These are phyloP conservation scores for Yamadazyma laniorum DNA, from an alignment of 805 yeast genomes.

Conservation along the genomic window DNA sequence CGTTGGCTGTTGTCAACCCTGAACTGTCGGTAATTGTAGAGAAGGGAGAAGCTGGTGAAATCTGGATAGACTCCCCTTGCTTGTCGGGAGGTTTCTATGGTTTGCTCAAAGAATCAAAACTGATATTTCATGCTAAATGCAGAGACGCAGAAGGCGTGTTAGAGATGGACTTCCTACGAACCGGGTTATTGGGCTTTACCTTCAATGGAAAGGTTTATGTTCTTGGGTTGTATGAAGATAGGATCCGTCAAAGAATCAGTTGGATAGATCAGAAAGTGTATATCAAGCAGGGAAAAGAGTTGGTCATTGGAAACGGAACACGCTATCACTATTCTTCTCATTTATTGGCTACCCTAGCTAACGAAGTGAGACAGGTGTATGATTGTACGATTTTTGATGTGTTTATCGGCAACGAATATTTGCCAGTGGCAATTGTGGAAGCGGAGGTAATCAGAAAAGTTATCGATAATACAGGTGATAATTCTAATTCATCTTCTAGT, in stretches of 20 bases:
- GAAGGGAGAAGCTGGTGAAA: slow-evolving; percentile 84
- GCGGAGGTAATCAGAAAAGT: slow-evolving; percentile 47
- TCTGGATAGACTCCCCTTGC: slow-evolving; percentile 96
- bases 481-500: slow-evolving; percentile 1
- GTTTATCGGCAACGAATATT: slow-evolving; percentile 70
- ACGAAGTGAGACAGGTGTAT: slow-evolving; percentile 74
- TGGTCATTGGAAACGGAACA: slow-evolving; percentile 38
- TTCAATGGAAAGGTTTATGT: slow-evolving; percentile 85
- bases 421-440: slow-evolving; percentile 85
- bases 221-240: slow-evolving; percentile 86
- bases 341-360: slow-evolving; percentile 76
- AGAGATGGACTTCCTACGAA: slow-evolving; percentile 79
- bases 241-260: slow-evolving; percentile 73
- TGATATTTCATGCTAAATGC: slow-evolving; percentile 80
- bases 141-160: slow-evolving; percentile 66
- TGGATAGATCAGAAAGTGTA: slow-evolving; percentile 56
- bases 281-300: slow-evolving; percentile 24
- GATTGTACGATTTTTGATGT: slow-evolving; percentile 93
- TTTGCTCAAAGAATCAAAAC: slow-evolving; percentile 59
- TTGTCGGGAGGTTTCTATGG: slow-evolving; percentile 90
- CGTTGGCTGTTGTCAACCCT: slow-evolving; percentile 90
- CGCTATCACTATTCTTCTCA: slow-evolving; percentile 86
- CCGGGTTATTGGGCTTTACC: slow-evolving; percentile 87
- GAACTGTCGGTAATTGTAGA: slow-evolving; percentile 76
- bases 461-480: slow-evolving; percentile 25